Evolutionary conservation across 1,284 basidiomycete species (phyloP), one percentile per base, ranked within the genome.

Genomic region (Tilletia indica): DNA sequence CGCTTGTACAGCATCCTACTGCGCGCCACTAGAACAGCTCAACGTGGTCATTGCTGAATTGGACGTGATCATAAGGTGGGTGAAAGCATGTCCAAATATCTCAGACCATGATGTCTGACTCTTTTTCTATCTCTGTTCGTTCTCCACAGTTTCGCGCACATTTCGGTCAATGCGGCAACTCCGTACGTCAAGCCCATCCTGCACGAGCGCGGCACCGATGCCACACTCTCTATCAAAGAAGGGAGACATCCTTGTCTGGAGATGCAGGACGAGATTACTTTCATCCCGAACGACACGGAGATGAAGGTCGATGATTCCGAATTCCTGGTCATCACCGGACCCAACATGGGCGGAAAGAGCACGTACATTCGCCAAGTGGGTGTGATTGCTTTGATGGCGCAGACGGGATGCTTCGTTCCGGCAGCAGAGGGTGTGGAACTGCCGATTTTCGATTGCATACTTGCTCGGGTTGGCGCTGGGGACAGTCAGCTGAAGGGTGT

Each of bases 401-500:
- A 98, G 85, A 89, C 91, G 0, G 96, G 97, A 16, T 95, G 92
- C 81, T 99, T 94, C 82, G 96, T 99, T 0, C 96, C 97, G 0
- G 81, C 82, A 0, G 77, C 77, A 2, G 72, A 91, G 76, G 83
- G 80, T 21, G 97, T 96, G 0, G 87, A 88, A 58, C 81, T 99
- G 12, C 97, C 96, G 0, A 90, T 99, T 67, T 99, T 98, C 77
- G 97, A 99, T 85, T 97, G 94, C 16, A 92, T 99, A 68, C 86
- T 99, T 3, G 97, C 96, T 71, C 89, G 97, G 77, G 96, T 99
- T 0, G 97, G 97, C 6, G 97, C 97, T 0, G 97, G 97, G 0
- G 97, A 99, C 83, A 95, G 92, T 84, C 95, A 98, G 84, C 87
- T 98, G 58, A 98, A 98, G 85, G 97, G 96, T 19, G 93, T 99